Percentiles rank a stretch among this genome's conserved stretches.
Evolutionary conservation across 176 grass and related monocot genomes (phyloP).

Genomic region (Avena eriantha): DNA sequence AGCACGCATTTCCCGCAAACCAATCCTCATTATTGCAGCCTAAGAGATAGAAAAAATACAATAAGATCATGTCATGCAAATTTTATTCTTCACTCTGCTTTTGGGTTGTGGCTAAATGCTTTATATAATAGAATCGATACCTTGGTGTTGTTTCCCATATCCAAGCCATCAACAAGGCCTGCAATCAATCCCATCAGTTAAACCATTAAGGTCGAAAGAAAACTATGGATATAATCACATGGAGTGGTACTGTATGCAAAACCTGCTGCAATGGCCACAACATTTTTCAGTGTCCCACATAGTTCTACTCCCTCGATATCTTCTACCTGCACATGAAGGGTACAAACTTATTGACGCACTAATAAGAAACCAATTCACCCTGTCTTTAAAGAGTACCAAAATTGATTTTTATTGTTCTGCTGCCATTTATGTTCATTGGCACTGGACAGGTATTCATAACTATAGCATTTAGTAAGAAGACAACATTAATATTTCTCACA

Average conservation of each 20-base stretch:
- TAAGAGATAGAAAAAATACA: conserved; percentile 29
- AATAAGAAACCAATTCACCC: background rate
- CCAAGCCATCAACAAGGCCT: conserved; percentile 96
- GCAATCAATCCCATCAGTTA: conserved; percentile 33
- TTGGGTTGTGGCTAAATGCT: background rate
- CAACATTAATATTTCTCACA: background rate
- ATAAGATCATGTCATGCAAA: conserved; percentile 8
- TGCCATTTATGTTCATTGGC: background rate
- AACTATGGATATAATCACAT: conserved; percentile 21
- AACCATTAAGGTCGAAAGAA: conserved; percentile 33
- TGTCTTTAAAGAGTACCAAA: background rate
- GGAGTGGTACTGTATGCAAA: background rate
- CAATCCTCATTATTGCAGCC: conserved; percentile 97
- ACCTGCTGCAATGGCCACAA: conserved; percentile 97
- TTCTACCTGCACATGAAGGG: conserved; percentile 64
- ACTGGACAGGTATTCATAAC: background rate
- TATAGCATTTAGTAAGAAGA: conserved; percentile 8
- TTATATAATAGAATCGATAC: conserved; percentile 35
- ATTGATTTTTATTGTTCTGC: background rate
- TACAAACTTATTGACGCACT: background rate
- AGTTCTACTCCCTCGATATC: conserved; percentile 96
- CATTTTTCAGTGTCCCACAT: conserved; percentile 96
- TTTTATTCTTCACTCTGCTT: background rate
- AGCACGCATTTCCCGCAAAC: conserved; percentile 86
- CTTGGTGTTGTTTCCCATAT: conserved; percentile 99